phyloP scores from a whole-genome alignment of 2,329 filamentous ascomycete species.

The Beauveria caledonica region DNA sequence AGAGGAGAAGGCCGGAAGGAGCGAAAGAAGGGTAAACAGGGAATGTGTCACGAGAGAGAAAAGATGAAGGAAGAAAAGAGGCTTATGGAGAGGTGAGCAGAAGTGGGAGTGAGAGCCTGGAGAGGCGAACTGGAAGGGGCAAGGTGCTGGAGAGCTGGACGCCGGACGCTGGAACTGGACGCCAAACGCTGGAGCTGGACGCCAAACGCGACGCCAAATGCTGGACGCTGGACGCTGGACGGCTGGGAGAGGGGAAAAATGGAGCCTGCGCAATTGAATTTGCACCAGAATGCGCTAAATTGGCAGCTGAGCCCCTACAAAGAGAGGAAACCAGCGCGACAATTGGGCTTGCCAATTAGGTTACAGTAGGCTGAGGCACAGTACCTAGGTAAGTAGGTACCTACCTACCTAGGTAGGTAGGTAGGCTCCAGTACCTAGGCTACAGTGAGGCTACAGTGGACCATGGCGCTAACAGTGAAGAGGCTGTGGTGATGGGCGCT shows the following conservation, averaged over 20 bases:
- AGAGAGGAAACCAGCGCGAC: no score
- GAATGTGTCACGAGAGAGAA: constrained; percentile 7
- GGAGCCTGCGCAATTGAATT: neutral
- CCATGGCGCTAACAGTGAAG: no score
- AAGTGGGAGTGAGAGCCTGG: neutral
- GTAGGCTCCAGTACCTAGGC: no score
- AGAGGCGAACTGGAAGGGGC: neutral
- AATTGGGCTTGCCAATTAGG: no score
- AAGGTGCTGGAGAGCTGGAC: neutral
- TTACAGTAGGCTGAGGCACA: neutral
- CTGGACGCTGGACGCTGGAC: no score
- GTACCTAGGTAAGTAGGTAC: no score
- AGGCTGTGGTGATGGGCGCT: no score
- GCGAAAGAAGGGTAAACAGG: constrained; percentile 4
- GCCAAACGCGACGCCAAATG: no score
- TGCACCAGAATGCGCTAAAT: neutral
- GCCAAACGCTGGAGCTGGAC: no score
- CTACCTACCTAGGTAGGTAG: no score
- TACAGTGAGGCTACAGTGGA: no score
- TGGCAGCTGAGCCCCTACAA: neutral
- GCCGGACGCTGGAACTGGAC: no score
- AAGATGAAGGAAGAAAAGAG: neutral
- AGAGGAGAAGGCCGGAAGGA: neutral
- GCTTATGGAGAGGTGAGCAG: neutral
- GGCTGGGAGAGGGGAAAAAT: neutral